These are phyloP conservation scores for Ophiosphaerella herpotricha DNA, from an alignment of 2,329 filamentous ascomycete species.

Conservation along the genomic window DNA sequence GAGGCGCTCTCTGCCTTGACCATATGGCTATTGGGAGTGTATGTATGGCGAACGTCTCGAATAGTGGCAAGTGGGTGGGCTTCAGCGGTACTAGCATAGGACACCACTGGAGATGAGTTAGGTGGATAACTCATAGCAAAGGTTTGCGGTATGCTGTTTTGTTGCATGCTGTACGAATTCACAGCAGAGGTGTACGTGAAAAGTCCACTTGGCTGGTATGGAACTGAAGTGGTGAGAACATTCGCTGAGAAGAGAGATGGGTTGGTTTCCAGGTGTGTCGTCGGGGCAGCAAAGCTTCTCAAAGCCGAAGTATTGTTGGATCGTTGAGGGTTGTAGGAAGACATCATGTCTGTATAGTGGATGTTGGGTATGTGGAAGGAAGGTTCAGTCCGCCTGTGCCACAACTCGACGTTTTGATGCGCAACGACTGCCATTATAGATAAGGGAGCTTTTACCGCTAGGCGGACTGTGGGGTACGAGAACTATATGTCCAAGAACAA, in stretches of 20 bases:
- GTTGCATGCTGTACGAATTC: slow-evolving; percentile 46
- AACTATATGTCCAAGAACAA: slow-evolving; percentile 21
- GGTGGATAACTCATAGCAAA: slow-evolving; percentile 35
- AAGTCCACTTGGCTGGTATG: slow-evolving; percentile 40
- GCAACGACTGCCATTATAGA: slow-evolving; percentile 46
- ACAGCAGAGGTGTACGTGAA: slow-evolving; percentile 43
- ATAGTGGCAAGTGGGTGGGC: slow-evolving; percentile 32
- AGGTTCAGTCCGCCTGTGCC: slow-evolving; percentile 40
- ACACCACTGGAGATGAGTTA: slow-evolving; percentile 29
- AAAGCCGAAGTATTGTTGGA: slow-evolving; percentile 30
- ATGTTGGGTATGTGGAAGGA: slow-evolving; percentile 37
- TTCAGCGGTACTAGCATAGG: slow-evolving; percentile 28
- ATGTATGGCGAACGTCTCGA: slow-evolving; percentile 35
- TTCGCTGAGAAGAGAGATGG: slow-evolving; percentile 43
- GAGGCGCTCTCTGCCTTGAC: slow-evolving; percentile 53
- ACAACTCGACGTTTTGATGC: slow-evolving; percentile 40
- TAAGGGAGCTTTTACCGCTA: slow-evolving; percentile 22
- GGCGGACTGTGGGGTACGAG: slow-evolving; percentile 23
- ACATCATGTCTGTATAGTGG: slow-evolving; percentile 34
- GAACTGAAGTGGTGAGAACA: slow-evolving; percentile 34
- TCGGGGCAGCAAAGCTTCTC: slow-evolving; percentile 36
- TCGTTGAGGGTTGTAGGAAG: slow-evolving; percentile 37
- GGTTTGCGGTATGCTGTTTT: slow-evolving; percentile 9
- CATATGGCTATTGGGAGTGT: slow-evolving; percentile 32
- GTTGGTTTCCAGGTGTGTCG: slow-evolving; percentile 40